A percentile compares a stretch with the other conserved stretches of the same genome.
phyloP scores from a whole-genome alignment of 306 rosid species.

The Cucurbita pepo region DNA sequence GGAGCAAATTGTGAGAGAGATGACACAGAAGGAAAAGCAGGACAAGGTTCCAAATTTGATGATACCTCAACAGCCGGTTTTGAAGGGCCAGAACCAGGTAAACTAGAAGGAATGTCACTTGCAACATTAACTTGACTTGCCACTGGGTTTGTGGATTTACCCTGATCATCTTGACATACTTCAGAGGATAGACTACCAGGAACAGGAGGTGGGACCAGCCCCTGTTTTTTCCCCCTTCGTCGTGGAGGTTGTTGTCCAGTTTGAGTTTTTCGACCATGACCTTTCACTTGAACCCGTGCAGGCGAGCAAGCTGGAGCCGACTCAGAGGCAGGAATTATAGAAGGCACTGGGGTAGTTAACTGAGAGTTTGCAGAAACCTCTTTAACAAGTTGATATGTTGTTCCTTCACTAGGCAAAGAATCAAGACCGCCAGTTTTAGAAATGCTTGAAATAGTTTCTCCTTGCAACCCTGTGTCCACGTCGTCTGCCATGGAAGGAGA shows the following conservation, averaged over 20 bases:
- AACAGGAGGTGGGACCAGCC: conserved; percentile 20
- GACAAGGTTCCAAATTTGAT: conserved; percentile 28
- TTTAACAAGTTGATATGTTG: background rate
- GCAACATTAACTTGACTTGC: conserved; percentile 27
- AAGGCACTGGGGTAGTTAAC: background rate
- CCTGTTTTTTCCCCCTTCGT: conserved; percentile 77
- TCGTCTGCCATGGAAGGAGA: conserved; percentile 31
- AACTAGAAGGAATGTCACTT: conserved; percentile 23
- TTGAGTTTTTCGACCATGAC: conserved; percentile 52
- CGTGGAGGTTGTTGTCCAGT: conserved; percentile 41
- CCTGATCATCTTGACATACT: conserved; percentile 35
- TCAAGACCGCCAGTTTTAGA: conserved; percentile 25
- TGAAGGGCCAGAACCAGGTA: conserved; percentile 30
- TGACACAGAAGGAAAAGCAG: conserved; percentile 26
- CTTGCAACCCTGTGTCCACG: conserved; percentile 26
- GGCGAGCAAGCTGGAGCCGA: conserved; percentile 15
- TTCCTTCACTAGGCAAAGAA: conserved; percentile 14
- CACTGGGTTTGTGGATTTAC: conserved; percentile 22
- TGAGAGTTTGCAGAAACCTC: background rate
- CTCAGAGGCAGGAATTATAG: background rate
- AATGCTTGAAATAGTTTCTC: conserved; percentile 27
- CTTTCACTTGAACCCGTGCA: conserved; percentile 38
- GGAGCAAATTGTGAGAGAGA: conserved; percentile 31
- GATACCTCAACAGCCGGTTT: conserved; percentile 3
- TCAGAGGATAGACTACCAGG: conserved; percentile 34